These are phyloP conservation scores for Brachypodium distachyon DNA, from an alignment of 202 grass and related monocot species.

Conservation along the genomic window DNA sequence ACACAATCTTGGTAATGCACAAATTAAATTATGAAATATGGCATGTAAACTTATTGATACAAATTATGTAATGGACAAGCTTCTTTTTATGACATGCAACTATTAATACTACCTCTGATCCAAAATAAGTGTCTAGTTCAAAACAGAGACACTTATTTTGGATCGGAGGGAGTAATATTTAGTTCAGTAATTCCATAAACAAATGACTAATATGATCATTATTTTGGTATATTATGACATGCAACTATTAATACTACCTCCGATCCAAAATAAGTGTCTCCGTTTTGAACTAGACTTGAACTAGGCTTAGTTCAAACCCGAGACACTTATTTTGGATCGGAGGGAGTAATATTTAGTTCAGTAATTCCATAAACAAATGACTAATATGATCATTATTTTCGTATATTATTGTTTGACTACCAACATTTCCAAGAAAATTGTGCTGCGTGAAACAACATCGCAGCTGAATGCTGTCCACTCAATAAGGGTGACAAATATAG, in stretches of 20 bases:
- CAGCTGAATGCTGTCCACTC: neutral
- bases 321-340: no score
- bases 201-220: neutral
- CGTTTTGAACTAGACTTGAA: no score
- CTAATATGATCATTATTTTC: neutral
- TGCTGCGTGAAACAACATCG: neutral
- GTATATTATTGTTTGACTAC: neutral
- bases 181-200: neutral
- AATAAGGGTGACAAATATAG: conserved; percentile 1
- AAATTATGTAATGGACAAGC: neutral
- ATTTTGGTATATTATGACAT: neutral
- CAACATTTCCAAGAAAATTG: neutral
- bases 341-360: neutral
- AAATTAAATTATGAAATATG: neutral
- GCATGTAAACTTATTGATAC: neutral
- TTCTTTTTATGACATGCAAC: neutral
- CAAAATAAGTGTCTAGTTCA: no score
- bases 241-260: no score
- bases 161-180: no score
- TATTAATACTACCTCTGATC: no score
- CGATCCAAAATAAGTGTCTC: no score
- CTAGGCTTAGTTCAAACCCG: no score
- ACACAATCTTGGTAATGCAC: neutral
- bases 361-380: neutral
- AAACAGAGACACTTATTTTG: no score